A percentile compares a stretch with the other conserved stretches of the same genome.
phyloP scores from a whole-genome alignment of 2,329 filamentous ascomycete genomes.

The Pyricularia pennisetigena region DNA sequence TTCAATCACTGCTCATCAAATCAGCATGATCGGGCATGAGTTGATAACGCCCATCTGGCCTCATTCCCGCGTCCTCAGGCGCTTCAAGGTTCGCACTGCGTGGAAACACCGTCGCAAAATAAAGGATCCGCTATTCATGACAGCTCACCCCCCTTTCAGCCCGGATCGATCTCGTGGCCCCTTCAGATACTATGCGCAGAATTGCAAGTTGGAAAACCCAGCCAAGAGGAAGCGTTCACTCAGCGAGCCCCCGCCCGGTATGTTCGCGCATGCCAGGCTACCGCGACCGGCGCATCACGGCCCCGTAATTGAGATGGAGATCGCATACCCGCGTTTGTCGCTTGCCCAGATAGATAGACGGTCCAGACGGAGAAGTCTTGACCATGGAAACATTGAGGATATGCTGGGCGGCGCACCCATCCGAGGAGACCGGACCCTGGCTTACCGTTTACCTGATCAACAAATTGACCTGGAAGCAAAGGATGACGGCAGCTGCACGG shows the following conservation, averaged over 20 bases:
- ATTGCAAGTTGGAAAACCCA: conserved; percentile 5
- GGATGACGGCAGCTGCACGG: background rate
- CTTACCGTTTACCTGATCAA: background rate
- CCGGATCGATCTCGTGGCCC: background rate
- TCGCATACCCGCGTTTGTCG: conserved; percentile 25
- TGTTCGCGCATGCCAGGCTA: conserved; percentile 12
- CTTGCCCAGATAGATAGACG: conserved; percentile 20
- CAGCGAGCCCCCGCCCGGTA: background rate
- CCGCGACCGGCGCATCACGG: conserved; percentile 13
- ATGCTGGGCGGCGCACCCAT: conserved; percentile 21
- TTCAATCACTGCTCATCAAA: background rate
- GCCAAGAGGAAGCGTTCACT: conserved; percentile 9
- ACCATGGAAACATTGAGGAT: conserved; percentile 22
- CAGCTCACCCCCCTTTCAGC: background rate
- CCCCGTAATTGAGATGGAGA: conserved; percentile 12
- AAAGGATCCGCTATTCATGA: background rate
- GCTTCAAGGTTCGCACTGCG: background rate
- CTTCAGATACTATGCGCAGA: conserved; percentile 3
- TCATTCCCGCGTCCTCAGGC: background rate
- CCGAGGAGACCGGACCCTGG: background rate
- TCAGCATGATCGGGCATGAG: background rate
- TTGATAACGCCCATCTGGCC: background rate
- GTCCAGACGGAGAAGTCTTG: conserved; percentile 23
- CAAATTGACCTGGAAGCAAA: too few relatives aligned
- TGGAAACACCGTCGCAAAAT: background rate